A percentile compares a stretch with the other conserved stretches of the same genome.
These are phyloP conservation scores for Dryadomyces quercivorus DNA, from an alignment of 2,329 filamentous ascomycete species.

Conservation along the genomic window DNA sequence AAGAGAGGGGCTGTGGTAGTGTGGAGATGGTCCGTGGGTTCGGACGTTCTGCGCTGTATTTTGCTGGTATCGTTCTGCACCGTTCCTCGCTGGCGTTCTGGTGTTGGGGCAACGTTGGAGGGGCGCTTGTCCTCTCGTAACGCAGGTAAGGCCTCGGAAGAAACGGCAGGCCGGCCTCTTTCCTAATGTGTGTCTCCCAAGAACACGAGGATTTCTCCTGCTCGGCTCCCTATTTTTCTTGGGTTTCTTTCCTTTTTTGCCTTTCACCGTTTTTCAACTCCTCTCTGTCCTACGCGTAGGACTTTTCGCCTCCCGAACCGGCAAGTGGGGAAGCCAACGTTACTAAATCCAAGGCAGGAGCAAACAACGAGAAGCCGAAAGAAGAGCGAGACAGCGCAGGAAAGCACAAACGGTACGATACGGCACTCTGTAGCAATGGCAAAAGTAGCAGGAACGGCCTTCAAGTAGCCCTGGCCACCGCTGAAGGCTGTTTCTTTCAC, in stretches of 20 bases:
- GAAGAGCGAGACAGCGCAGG: neutral
- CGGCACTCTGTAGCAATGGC: neutral
- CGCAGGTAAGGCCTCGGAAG: no score
- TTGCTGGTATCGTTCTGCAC: neutral
- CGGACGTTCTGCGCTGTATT: slow-evolving; percentile 1
- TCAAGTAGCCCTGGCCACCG: no score
- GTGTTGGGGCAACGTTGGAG: neutral
- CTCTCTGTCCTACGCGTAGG: neutral
- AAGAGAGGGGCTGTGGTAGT: slow-evolving; percentile 2
- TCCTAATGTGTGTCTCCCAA: neutral
- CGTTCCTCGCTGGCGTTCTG: neutral
- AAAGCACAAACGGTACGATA: neutral
- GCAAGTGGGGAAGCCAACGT: slow-evolving; percentile 1
- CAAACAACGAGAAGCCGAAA: neutral
- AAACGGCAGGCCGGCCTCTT: no score
- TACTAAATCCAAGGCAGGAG: neutral
- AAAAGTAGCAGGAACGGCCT: neutral
- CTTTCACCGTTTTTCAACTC: neutral
- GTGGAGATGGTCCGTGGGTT: slow-evolving; percentile 8
- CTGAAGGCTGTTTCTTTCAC: neutral
- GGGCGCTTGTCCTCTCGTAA: neutral
- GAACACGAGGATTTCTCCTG: no score
- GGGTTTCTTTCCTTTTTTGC: neutral
- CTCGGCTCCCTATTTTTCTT: neutral
- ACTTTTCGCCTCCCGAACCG: neutral